Percentiles rank a stretch among this genome's conserved stretches.
Evolutionary conservation across 495 filamentous ascomycete genomes (phyloP).

Genomic region (Symbiotaphrina buchneri): DNA sequence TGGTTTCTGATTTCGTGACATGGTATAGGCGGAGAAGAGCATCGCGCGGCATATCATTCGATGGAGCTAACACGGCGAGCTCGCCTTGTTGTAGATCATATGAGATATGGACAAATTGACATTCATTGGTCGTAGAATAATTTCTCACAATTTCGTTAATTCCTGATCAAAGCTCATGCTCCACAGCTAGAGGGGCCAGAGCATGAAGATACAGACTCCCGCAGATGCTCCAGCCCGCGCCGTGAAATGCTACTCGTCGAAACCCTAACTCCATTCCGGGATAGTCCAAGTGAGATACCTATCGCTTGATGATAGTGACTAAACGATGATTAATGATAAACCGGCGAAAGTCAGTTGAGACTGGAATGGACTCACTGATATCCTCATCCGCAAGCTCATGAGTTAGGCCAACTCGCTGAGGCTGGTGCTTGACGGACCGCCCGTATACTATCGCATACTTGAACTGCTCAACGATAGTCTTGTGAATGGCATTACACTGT

Average conservation of each 20-base stretch:
- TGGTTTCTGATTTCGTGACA: too few relatives aligned
- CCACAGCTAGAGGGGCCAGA: background rate
- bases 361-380: conserved; percentile 46
- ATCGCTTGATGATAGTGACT: conserved; percentile 94
- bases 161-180: background rate
- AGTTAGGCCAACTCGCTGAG: conserved; percentile 75
- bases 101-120: too few relatives aligned
- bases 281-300: conserved; percentile 12
- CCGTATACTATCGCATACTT: conserved; percentile 90
- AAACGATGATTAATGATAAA: conserved; percentile 3
- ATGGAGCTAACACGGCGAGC: too few relatives aligned
- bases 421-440: conserved; percentile 95
- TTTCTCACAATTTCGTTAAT: background rate
- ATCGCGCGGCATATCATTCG: too few relatives aligned
- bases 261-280: background rate
- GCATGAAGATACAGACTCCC: background rate
- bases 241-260: background rate
- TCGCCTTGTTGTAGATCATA: too few relatives aligned
- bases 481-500: conserved; percentile 91
- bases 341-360: conserved; percentile 1
- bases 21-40: too few relatives aligned
- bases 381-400: conserved; percentile 94
- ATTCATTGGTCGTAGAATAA: too few relatives aligned
- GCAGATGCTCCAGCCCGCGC: background rate
- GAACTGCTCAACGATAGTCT: conserved; percentile 89